Evolutionary conservation across 768 basidiomycete genomes (phyloP).

Genomic region (Holtermanniella nyarrowii): DNA sequence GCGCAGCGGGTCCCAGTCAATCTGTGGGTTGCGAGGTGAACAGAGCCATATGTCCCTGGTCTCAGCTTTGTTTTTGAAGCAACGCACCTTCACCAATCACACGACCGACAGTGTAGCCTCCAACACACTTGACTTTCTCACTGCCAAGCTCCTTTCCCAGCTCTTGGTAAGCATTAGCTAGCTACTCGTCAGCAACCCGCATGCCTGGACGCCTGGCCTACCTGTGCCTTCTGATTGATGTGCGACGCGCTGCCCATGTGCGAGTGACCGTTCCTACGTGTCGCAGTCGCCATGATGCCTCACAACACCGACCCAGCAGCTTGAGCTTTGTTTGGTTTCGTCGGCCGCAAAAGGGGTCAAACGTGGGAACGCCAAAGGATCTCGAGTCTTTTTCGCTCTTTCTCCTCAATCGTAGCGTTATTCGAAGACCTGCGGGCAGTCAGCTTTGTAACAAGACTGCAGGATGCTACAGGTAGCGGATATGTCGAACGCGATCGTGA

Average conservation of each 20-base stretch:
- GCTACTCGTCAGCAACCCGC: constrained; percentile 44
- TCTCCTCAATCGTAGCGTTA: no score
- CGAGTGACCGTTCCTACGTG: background rate
- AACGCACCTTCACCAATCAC: constrained; percentile 84
- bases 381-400: no score
- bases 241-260: background rate
- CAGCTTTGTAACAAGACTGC: no score
- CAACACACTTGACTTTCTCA: constrained; percentile 76
- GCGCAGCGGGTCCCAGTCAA: constrained; percentile 84
- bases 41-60: constrained; percentile 87
- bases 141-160: constrained; percentile 92
- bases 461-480: no score
- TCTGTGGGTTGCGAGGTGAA: constrained; percentile 86
- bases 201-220: no score
- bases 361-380: no score
- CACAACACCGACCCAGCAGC: no score
- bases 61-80: background rate
- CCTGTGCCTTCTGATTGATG: background rate
- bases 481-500: no score
- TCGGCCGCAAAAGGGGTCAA: no score
- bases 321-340: no score
- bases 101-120: constrained; percentile 86
- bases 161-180: constrained; percentile 93
- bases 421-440: no score
- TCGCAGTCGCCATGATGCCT: no score